Conservation (phyloP, 805 yeast genomes). For the Candida rishiriensis region DNA sequence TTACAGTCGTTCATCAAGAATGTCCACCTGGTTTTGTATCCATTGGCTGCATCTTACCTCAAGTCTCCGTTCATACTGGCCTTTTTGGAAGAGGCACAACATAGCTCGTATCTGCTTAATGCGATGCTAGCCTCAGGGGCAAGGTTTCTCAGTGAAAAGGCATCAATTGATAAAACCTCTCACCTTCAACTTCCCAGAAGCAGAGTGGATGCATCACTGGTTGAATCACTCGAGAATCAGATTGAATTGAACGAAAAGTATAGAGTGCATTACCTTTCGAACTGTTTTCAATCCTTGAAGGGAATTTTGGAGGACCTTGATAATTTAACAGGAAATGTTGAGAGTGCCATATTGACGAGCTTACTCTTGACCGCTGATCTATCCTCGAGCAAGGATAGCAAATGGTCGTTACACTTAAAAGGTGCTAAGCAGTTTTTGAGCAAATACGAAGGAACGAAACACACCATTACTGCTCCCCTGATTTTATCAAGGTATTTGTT, state of each 20-base stretch:
- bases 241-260: constrained; percentile 45
- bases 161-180: constrained; percentile 16
- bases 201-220: constrained; percentile 5
- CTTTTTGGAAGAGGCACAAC: constrained; percentile 24
- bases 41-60: constrained; percentile 24
- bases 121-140: constrained; percentile 74
- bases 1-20: constrained; percentile 25
- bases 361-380: constrained; percentile 57
- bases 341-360: constrained; percentile 61
- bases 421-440: constrained; percentile 60
- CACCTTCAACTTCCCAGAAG: constrained; percentile 5
- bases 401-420: constrained; percentile 58
- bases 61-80: constrained; percentile 24
- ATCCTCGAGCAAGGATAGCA: constrained; percentile 47
- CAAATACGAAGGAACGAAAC: constrained; percentile 31
- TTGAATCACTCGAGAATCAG: constrained; percentile 13
- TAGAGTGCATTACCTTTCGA: constrained; percentile 56
- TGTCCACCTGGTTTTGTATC: constrained; percentile 26
- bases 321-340: constrained; percentile 45
- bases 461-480: constrained; percentile 13
- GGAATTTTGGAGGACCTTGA: constrained; percentile 34
- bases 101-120: constrained; percentile 56
- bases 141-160: constrained; percentile 33
- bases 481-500: constrained; percentile 30
- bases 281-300: constrained; percentile 56